Percentiles rank a stretch among this genome's conserved stretches.
phyloP scores from a whole-genome alignment of 371 early-diverging fungal genomes.

The Dinochytrium kinnereticum region DNA sequence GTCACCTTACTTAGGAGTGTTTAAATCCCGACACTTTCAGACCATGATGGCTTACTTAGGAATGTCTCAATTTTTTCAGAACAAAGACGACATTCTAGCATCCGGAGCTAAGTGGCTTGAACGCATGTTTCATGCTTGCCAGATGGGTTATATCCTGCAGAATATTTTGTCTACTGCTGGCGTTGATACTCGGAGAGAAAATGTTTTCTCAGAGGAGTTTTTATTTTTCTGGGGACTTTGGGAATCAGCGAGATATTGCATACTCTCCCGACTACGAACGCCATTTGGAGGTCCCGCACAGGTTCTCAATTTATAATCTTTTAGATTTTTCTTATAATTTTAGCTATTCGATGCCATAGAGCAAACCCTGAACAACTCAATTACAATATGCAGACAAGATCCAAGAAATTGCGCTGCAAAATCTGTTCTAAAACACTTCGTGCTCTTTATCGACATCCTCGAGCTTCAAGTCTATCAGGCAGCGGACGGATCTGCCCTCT shows the following conservation, averaged over 20 bases:
- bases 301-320: constrained; percentile 32
- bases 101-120: constrained; percentile 1
- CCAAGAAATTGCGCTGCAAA: not conserved
- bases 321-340: constrained; percentile 8
- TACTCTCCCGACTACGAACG: constrained; percentile 72
- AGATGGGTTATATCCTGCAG: not conserved
- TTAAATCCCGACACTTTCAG: constrained; percentile 46
- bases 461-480: constrained; percentile 78
- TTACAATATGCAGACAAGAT: constrained; percentile 19
- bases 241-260: constrained; percentile 78
- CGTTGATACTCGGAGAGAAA: not conserved
- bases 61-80: not conserved
- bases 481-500: constrained; percentile 64
- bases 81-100: not conserved
- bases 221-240: constrained; percentile 76
- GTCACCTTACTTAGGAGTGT: constrained; percentile 36
- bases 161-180: not conserved
- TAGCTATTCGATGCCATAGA: constrained; percentile 76
- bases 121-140: constrained; percentile 39
- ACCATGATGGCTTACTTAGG: constrained; percentile 32
- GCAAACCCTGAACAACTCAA: constrained; percentile 52
- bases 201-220: constrained; percentile 45
- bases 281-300: constrained; percentile 79
- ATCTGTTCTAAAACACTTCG: constrained; percentile 47
- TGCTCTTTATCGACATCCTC: constrained; percentile 69